These are phyloP conservation scores for Trichophyton benhamiae DNA, from an alignment of 2,329 filamentous ascomycete species.

Conservation along the genomic window DNA sequence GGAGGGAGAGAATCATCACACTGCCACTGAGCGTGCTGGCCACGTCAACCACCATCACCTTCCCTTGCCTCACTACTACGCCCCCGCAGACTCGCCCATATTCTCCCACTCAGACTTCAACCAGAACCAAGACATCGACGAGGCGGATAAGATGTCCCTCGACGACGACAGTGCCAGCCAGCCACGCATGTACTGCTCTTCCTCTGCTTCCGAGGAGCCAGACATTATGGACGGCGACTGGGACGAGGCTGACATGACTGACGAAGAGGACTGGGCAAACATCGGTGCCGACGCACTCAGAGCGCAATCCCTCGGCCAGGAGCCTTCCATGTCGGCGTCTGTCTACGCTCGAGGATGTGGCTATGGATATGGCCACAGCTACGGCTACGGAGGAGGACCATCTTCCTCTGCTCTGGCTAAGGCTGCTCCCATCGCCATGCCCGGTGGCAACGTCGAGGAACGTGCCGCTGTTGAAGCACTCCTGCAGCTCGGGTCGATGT, in stretches of 20 bases:
- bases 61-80: slow-evolving; percentile 41
- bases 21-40: slow-evolving; percentile 30
- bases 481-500: slow-evolving; percentile 38
- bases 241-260: slow-evolving; percentile 76
- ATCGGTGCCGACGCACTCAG: slow-evolving; percentile 78
- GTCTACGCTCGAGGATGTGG: background rate
- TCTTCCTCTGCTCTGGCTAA: slow-evolving; percentile 30
- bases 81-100: slow-evolving; percentile 57
- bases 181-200: slow-evolving; percentile 50
- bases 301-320: slow-evolving; percentile 40
- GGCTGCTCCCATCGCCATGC: slow-evolving; percentile 27
- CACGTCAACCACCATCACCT: slow-evolving; percentile 29
- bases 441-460: slow-evolving; percentile 30
- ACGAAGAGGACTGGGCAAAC: slow-evolving; percentile 91
- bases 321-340: background rate
- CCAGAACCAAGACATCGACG: slow-evolving; percentile 54
- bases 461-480: slow-evolving; percentile 39
- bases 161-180: slow-evolving; percentile 52
- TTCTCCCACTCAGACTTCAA: slow-evolving; percentile 59
- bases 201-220: slow-evolving; percentile 49
- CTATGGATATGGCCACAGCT: slow-evolving; percentile 16
- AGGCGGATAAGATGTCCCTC: slow-evolving; percentile 91
- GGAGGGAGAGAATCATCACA: background rate
- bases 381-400: slow-evolving; percentile 23
- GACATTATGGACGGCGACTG: slow-evolving; percentile 61